Base-by-base conservation (phyloP, 306 rosid species). In the Corylus avellana region DNA sequence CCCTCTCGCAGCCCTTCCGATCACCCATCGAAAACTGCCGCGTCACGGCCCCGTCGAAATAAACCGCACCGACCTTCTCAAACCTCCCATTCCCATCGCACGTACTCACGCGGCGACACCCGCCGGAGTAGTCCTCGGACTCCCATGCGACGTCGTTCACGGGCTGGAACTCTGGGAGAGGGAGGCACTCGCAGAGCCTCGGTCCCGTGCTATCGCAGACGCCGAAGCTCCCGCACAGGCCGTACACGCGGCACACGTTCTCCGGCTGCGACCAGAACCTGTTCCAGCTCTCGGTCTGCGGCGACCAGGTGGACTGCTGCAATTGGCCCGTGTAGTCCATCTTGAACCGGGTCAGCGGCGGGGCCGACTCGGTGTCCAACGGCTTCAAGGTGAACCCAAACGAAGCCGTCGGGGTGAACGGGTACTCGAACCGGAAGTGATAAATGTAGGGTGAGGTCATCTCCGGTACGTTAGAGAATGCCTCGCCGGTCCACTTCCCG, bases 381-480 rank as follows among this genome's bases (percentile, higher is more conserved):
- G 89, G 25, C 47, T 16, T 51, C 84, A 88, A 93, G 0, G 89
- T 70, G 86, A 86, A 93, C 55, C 98, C 93, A 75, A 93, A 93
- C 54, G 97, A 84, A 39, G 97, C 98, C 70, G 74, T 78, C 0
- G 88, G 88, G 7, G 79, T 77, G 37, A 70, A 88, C 0, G 98
- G 89, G 56, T 83, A 71, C 0, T 14, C 59, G 48, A 93, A 93
- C 49, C 86, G 22, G 79, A 91, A 93, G n/a, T 8, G 13, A 78
- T 93, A 93, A 2, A 93, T 77, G 67, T 91, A 93, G 10, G 93
- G 97, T 4, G 86, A 44, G 3, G 27, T 42, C 98, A 93, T 93
- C 68, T 93, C 88, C 8, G 97, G 98, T 16, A 93, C 90, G 32
- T 85, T 68, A 0, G 22, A 4, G 63, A 93, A 93, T 0, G 70